A percentile compares a stretch with the other conserved stretches of the same genome.
Conservation (phyloP, 1,284 basidiomycete species). For the Xerocomus nothofagi region DNA sequence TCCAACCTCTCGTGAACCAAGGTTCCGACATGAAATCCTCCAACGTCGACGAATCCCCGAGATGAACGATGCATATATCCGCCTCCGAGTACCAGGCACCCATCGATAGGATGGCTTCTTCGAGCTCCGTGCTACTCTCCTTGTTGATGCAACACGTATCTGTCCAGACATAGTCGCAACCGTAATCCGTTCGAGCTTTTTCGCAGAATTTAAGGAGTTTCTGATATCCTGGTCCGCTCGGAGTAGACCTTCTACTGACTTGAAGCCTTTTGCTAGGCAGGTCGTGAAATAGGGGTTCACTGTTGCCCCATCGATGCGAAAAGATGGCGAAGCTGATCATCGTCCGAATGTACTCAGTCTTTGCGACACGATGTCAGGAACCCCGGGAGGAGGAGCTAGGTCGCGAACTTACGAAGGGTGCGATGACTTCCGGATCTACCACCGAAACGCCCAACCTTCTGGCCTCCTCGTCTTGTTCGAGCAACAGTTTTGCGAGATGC, state of each 20-base stretch:
- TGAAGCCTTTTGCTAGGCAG: constrained; percentile 18
- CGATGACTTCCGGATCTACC: constrained; percentile 24
- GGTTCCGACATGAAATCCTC: constrained; percentile 27
- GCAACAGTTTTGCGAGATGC: constrained; percentile 24
- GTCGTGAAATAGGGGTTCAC: constrained; percentile 25
- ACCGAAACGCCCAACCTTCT: constrained; percentile 25
- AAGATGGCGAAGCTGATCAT: constrained; percentile 27
- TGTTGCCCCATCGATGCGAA: constrained; percentile 24
- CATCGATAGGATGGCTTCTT: constrained; percentile 29
- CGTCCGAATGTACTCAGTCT: constrained; percentile 23
- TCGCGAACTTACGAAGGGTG: constrained; percentile 21
- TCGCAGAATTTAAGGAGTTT: constrained; percentile 29
- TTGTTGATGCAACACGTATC: constrained; percentile 34
- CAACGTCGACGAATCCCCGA: constrained; percentile 18
- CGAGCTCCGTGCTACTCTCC: constrained; percentile 27
- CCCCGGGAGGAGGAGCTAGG: background rate
- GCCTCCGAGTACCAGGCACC: constrained; percentile 27
- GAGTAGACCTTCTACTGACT: constrained; percentile 14
- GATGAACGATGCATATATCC: constrained; percentile 26
- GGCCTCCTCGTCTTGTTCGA: constrained; percentile 29
- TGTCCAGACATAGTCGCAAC: constrained; percentile 31
- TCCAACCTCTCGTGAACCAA: constrained; percentile 29
- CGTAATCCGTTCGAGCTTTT: constrained; percentile 26
- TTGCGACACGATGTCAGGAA: constrained; percentile 8
- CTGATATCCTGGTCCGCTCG: constrained; percentile 29